Evolutionary conservation across 164 flowering plant genomes (phyloP), one percentile per base, ranked within the genome.

Genomic region (Piper longum): DNA sequence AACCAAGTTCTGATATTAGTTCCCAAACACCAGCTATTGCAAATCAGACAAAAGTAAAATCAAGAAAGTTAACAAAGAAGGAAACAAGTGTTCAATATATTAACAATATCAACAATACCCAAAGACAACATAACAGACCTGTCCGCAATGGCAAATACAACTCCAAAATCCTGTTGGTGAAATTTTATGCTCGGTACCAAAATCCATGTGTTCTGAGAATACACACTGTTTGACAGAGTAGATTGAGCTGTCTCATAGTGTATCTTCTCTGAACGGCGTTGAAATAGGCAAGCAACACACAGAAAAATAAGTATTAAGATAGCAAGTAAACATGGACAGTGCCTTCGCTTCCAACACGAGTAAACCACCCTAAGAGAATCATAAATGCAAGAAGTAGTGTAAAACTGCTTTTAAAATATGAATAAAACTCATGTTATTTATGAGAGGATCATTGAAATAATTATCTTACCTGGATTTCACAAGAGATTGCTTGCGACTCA

Each of bases 291-390:
- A 54, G 51, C 54, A 55, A 75, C 44, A 62, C 57, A 68, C 58
- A 68, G 66, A 60, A 71, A 71, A 56, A 67, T 83, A 84, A 61
- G 74, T 74, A 61, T 66, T 67, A 71, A 73, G 76, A 69, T 73
- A 78, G 40, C 67, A 68, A 56, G 71, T 18, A 57, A 82, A 77
- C 66, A 64, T 76, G 16, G 64, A 73, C 73, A 85, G 57, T 41
- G 96, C 84, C 58, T 64, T 45, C 41, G 79, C 70, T 75, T 89
- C 96, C 70, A 93, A 70, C 64, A 83, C 60, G 57, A 88, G 26
- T 56, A 69, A 63, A 66, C 92, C 97, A 74, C 96, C 98, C 98
- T 93, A 70, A 43, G 42, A 68, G 61, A 63, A 77, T 19, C 60
- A 74, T 48, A 54, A 57, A 52, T 64, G 57, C 67, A 16, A 63